phyloP scores from a whole-genome alignment of 1,284 basidiomycete genomes.

The Ustilago lituana region DNA sequence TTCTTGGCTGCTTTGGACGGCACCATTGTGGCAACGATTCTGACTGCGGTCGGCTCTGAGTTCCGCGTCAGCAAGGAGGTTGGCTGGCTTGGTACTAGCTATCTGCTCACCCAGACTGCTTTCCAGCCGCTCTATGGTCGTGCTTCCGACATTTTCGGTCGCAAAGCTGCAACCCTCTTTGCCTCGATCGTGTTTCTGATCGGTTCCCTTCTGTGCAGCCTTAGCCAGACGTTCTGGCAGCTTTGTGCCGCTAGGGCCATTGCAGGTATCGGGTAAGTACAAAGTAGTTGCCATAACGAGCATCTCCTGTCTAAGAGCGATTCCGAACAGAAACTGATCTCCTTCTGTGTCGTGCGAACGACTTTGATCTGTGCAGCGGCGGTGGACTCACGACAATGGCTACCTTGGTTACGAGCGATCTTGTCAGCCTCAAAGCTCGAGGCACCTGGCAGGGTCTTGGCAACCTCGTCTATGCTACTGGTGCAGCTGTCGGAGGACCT shows the following conservation, averaged over 20 bases:
- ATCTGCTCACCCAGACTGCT: slow-evolving; percentile 65
- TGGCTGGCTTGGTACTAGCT: slow-evolving; percentile 65
- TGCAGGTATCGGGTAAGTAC: slow-evolving; percentile 65
- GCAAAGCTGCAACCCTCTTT: slow-evolving; percentile 64
- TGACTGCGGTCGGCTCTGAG: slow-evolving; percentile 62
- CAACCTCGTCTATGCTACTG: slow-evolving; percentile 66
- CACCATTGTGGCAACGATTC: slow-evolving; percentile 65
- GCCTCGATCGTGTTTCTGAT: slow-evolving; percentile 62
- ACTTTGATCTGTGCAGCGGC: slow-evolving; percentile 51
- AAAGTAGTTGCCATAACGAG: too few species aligned
- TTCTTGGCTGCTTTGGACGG: slow-evolving; percentile 63
- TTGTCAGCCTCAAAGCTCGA: slow-evolving; percentile 68
- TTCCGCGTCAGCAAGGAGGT: slow-evolving; percentile 63
- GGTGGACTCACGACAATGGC: slow-evolving; percentile 69
- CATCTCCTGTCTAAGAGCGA: too few species aligned
- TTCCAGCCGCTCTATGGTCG: slow-evolving; percentile 66
- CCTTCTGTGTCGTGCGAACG: too few species aligned
- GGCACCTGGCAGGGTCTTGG: slow-evolving; percentile 69
- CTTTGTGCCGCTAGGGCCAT: slow-evolving; percentile 68
- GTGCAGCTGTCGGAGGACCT: slow-evolving; percentile 66
- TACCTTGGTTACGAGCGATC: slow-evolving; percentile 69
- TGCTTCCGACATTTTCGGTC: slow-evolving; percentile 65
- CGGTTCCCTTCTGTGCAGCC: slow-evolving; percentile 63
- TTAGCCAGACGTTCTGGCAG: slow-evolving; percentile 62
- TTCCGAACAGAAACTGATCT: too few species aligned